These are phyloP conservation scores for Hymenoscyphus scutula DNA, from an alignment of 2,329 filamentous ascomycete genomes.

Conservation along the genomic window DNA sequence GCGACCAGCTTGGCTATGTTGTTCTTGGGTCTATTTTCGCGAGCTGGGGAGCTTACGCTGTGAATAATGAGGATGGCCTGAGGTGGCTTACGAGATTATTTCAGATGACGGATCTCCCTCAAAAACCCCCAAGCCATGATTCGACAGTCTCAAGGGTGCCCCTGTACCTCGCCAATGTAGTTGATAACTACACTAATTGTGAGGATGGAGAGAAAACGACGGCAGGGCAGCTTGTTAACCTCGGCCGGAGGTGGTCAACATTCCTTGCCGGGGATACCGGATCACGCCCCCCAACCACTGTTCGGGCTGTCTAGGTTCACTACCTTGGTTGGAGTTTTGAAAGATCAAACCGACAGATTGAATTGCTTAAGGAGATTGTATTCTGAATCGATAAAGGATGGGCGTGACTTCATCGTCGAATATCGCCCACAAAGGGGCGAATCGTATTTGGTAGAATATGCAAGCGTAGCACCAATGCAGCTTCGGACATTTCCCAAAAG, in stretches of 20 bases:
- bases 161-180: background rate
- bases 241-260: constrained; percentile 12
- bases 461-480: background rate
- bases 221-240: constrained; percentile 12
- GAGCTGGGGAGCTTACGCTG: constrained; percentile 7
- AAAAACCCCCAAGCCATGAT: background rate
- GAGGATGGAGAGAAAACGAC: constrained; percentile 9
- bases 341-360: background rate
- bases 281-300: background rate
- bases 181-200: background rate
- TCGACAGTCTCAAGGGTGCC: constrained; percentile 4
- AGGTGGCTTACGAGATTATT: too few species aligned
- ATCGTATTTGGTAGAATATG: constrained; percentile 2
- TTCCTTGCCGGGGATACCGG: constrained; percentile 6
- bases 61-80: constrained; percentile 12
- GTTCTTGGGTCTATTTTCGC: constrained; percentile 14
- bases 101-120: background rate
- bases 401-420: background rate
- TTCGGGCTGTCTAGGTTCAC: constrained; percentile 11
- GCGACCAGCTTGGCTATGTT: constrained; percentile 8
- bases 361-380: background rate
- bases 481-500: background rate
- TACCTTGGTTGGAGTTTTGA: background rate
- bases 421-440: too few species aligned
- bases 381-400: background rate